Evolutionary conservation across 108 stramenopile genomes (phyloP), one percentile per base, ranked within the genome.

Genomic region (Conticribra weissflogii): DNA sequence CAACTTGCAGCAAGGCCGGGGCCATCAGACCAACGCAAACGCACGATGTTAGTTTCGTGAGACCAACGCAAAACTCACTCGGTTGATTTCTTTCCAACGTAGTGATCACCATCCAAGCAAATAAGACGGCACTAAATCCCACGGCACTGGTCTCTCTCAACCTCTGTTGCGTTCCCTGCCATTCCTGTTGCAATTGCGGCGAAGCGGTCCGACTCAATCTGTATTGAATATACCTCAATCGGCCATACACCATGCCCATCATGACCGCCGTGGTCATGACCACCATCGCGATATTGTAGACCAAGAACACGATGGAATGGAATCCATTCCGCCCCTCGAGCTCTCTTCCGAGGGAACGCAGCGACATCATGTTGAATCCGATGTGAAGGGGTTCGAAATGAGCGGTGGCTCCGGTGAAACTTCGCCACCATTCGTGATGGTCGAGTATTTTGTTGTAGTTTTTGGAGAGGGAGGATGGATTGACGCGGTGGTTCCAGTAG

Each of bases 331-430:
- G 19, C n/a, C 69, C 78, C 74, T 94, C 93, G 51, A 94, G 63
- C n/a, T 63, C 65, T 29, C 33, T 45, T 5, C 93, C 90, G 23
- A 94, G 58, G 16, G 63, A 56, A 21, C 77, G 76, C 55, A 91
- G 74, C 0, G 84, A 79, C 86, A 92, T 86, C 80, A 85, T 85
- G 61, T 94, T 94, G 66, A 94, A 81, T 0, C 86, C 87, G 12
- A 92, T 32, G 74, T 94, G 93, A 71, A 91, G 78, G 12, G 79
- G 59, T 68, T 94, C 93, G 77, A 94, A 94, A 54, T 94, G 93
- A 0, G 90, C 89, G 14, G 85, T 78, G 18, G 86, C 83, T 21
- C 90, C 90, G 0, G 88, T 65, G 21, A 92, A 67, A 9, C 68
- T 51, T 34, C 90, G 48, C 71, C 89, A 89, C 68, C 81, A 83